Percentiles rank a stretch among this genome's conserved stretches.
phyloP scores from a whole-genome alignment of 306 rosid species.

The Notholithocarpus densiflorus region DNA sequence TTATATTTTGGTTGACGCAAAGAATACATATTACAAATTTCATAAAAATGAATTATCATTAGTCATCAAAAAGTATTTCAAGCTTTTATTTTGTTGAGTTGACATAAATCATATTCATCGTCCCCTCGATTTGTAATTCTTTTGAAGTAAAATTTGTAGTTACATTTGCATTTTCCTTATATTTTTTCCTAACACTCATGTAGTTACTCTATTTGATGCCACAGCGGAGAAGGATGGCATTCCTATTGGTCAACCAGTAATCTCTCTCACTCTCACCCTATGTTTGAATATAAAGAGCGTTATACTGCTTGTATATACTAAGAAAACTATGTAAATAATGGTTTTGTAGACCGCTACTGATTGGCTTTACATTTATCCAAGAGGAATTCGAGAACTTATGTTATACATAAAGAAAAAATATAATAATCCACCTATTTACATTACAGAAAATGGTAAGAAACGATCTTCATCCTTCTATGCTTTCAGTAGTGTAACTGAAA shows the following conservation, averaged over 20 bases:
- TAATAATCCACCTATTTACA: constrained; percentile 42
- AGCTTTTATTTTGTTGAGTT: too few species aligned
- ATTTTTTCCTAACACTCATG: not conserved
- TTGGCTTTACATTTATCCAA: constrained; percentile 57
- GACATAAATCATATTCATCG: too few species aligned
- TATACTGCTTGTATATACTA: not conserved
- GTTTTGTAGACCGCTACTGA: constrained; percentile 39
- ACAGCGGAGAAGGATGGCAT: constrained; percentile 32
- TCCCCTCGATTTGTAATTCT: too few species aligned
- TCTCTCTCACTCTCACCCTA: not conserved
- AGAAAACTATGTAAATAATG: not conserved
- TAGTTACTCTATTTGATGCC: not conserved
- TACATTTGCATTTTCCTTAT: too few species aligned
- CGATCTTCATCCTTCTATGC: not conserved
- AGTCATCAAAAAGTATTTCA: too few species aligned
- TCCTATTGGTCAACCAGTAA: not conserved
- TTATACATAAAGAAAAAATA: constrained; percentile 23
- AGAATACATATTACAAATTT: too few species aligned
- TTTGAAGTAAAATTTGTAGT: too few species aligned
- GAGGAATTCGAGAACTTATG: constrained; percentile 38
- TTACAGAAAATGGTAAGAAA: constrained; percentile 61
- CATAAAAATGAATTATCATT: too few species aligned
- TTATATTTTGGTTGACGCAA: too few species aligned
- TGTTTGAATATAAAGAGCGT: not conserved
- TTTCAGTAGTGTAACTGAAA: too few species aligned